Evolutionary conservation across 768 basidiomycete species (phyloP), one percentile per base, ranked within the genome.

Genomic region (Russula griseocarnosa): DNA sequence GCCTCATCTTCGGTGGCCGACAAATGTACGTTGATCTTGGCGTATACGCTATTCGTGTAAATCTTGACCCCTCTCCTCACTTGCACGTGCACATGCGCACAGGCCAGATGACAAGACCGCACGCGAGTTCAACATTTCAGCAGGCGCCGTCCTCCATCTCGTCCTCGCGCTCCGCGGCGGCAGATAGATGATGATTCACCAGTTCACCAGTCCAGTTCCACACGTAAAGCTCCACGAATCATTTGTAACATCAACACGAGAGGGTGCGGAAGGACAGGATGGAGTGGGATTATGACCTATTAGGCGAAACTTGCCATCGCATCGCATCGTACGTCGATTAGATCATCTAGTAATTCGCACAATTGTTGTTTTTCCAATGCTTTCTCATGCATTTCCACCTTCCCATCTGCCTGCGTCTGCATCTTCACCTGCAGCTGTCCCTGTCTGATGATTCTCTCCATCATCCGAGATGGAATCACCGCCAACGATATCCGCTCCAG

Each of bases 91-190:
- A 13, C 58, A 49, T n/a, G n/a, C 24, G 20, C n/a, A 22, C 68
- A 97, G 94, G 89, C 79, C 81, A 36, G 96, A 98, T 74, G 96
- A 97, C 22, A 96, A 96, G 83, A 86, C 85, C 10, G 91, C 90
- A 6, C 83, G 82, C 67, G 92, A 94, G 13, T 86, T 86, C 75
- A 91, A 90, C 73, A 88, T 98, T 73, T 73, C 77, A 26, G 87
- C 92, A 3, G 95, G 96, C 60, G 82, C 90, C 28, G 90, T 92
- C 30, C 85, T 98, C 69, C 96, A 98, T 79, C 80, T 98, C 55
- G 96, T 98, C 61, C 86, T 98, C 53, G 94, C 96, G 8, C 84
- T 98, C 49, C 92, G 96, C 75, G 96, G 96, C 50, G 96, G 96
- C 20, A 77, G 76, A 75, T 86, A 77, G 46, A 47, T 46, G n/a